Base-by-base conservation (phyloP, 1,284 basidiomycete genomes). In the Trametes polyzona region DNA sequence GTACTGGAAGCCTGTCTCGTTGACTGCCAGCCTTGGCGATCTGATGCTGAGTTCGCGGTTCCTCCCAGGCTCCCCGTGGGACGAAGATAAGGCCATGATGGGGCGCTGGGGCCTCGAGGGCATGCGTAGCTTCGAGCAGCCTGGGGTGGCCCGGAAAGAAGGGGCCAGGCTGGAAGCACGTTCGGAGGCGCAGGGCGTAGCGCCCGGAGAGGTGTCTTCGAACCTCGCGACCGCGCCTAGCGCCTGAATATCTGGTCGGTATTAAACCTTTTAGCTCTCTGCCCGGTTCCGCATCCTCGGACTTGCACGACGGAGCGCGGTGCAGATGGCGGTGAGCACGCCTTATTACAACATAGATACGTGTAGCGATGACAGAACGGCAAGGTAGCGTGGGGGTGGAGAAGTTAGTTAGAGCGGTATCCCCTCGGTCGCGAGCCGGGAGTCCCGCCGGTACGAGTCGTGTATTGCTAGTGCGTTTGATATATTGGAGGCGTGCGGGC, bases 11-110 rank as follows among this genome's bases (percentile, higher is more conserved):
- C 26, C 26, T 42, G 41, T 29, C 26, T 26, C 16, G 9, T n/a
- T 42, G 24, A 8, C 39, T 12, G 41, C 32, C 33, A 17, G 48
- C 36, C 35, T 42, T 48, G 53, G 35, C 29, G 29, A 43, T 50
- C 55, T 63, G 59, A 55, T 48, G 47, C 60, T 60, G 26, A 61
- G 21, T 56, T 58, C 44, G 40, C 33, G 39, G 55, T 21, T 58
- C 37, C 48, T 51, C 21, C 40, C 65, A 91, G 88, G 89, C 70
- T 88, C 90, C 8, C 88, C 90, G 43, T 94, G 92, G 93, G 92
- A 95, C 66, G 89, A 90, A 82, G 96, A 99, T 76, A 96, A 96
- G 73, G 83, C 87, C 10, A 95, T 98, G 94, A 91, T 98, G 81
- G 79, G 74, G 7, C 84, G 95, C 55, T 98, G 95, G 95, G 96